Conservation (phyloP, 2,329 filamentous ascomycete species). For the Rutstroemia sp. region DNA sequence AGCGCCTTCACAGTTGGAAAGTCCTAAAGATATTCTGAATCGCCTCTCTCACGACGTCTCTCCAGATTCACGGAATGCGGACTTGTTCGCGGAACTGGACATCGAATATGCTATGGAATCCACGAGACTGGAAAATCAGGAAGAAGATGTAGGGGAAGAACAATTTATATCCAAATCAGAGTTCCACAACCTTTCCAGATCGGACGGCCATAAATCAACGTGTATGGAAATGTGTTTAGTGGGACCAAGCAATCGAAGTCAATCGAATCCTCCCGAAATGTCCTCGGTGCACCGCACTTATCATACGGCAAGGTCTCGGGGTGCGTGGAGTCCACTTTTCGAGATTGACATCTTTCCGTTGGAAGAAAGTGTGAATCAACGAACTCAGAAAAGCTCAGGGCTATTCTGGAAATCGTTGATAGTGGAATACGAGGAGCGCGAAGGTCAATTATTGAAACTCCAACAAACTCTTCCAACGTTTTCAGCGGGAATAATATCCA, state of each 20-base stretch:
- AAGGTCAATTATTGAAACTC: background rate
- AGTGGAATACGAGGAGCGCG: no score
- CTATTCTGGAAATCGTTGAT: background rate
- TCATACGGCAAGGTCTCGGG: background rate
- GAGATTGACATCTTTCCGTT: background rate
- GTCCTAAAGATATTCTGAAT: background rate
- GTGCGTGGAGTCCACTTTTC: background rate
- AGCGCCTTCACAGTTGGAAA: background rate
- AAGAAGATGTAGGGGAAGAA: background rate
- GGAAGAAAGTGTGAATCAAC: accelerated
- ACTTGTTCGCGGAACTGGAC: background rate
- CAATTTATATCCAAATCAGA: background rate
- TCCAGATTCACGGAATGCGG: background rate
- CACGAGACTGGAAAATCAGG: background rate
- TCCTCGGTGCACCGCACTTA: no score
- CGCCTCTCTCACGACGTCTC: background rate
- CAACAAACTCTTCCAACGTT: background rate
- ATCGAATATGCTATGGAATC: background rate
- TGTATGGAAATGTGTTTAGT: background rate
- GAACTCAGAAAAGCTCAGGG: accelerated
- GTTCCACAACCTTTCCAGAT: background rate
- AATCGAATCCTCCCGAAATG: background rate
- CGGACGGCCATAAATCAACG: background rate
- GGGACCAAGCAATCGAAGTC: background rate
- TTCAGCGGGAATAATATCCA: background rate